A percentile compares a stretch with the other conserved stretches of the same genome.
These are phyloP conservation scores for Stereum hirsutum DNA, from an alignment of 1,284 basidiomycete genomes.

Conservation along the genomic window DNA sequence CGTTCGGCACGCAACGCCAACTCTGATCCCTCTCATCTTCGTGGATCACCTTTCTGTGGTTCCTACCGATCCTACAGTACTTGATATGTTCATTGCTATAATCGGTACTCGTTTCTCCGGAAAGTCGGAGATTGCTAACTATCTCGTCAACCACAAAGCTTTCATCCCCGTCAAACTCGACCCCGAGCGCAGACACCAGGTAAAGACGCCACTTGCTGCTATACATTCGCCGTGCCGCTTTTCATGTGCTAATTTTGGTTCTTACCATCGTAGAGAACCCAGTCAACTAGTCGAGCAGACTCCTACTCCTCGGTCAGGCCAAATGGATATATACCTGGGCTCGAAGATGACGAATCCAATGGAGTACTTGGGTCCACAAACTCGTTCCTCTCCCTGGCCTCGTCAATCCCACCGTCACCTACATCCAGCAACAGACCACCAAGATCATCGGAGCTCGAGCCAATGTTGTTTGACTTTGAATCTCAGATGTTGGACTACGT, in stretches of 20 bases:
- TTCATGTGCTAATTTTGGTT: too few species aligned
- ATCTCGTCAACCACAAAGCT: conserved; percentile 42
- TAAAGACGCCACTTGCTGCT: too few species aligned
- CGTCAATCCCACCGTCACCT: conserved; percentile 7
- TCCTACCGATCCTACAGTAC: too few species aligned
- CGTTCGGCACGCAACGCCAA: too few species aligned
- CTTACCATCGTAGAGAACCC: too few species aligned
- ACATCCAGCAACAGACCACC: neutral
- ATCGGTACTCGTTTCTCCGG: conserved; percentile 81
- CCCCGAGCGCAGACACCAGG: neutral
- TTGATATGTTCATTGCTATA: conserved; percentile 75
- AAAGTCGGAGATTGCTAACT: conserved; percentile 70
- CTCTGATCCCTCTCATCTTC: too few species aligned
- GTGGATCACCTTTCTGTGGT: too few species aligned
- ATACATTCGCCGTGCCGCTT: too few species aligned
- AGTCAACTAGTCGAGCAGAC: too few species aligned
- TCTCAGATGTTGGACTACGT: conserved; percentile 63
- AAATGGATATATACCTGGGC: too few species aligned
- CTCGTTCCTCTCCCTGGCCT: conserved; percentile 9
- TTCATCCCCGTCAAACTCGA: conserved; percentile 37
- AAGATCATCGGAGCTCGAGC: conserved; percentile 5
- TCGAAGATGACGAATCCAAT: too few species aligned
- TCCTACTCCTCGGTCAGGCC: too few species aligned
- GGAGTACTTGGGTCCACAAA: conserved; percentile 1
- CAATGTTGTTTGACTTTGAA: conserved; percentile 41